Evolutionary conservation across 768 basidiomycete species (phyloP).

Genomic region (Tylopilus sp.): DNA sequence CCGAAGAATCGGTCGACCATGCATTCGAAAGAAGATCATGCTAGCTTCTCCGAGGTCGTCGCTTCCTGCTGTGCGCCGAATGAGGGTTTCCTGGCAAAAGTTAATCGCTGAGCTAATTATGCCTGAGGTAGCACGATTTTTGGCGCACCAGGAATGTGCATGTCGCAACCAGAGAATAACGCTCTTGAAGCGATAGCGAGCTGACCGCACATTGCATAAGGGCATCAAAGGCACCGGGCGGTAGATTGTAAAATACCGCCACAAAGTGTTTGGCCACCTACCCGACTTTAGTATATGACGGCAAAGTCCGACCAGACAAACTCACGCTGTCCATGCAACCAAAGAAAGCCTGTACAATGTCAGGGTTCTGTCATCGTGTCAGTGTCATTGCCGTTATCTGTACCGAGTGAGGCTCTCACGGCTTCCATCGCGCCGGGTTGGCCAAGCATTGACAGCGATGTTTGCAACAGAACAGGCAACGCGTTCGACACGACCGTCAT

Average conservation of each 20-base stretch:
- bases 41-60: conserved; percentile 59
- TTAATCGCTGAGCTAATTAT: neutral
- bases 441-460: conserved; percentile 50
- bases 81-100: conserved; percentile 52
- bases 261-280: conserved; percentile 59
- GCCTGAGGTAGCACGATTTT: neutral
- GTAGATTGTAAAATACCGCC: conserved; percentile 56
- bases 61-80: conserved; percentile 60
- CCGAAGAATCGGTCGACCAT: conserved; percentile 67
- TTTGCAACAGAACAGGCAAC: conserved; percentile 56
- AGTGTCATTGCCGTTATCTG: neutral
- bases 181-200: conserved; percentile 71
- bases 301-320: conserved; percentile 6
- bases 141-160: conserved; percentile 75
- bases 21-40: conserved; percentile 45
- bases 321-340: conserved; percentile 72
- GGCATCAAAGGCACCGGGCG: conserved; percentile 59
- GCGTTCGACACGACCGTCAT: conserved; percentile 52
- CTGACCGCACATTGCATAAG: conserved; percentile 67
- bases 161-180: conserved; percentile 81
- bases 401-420: conserved; percentile 45
- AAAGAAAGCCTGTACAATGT: conserved; percentile 89
- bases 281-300: neutral
- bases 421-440: conserved; percentile 64
- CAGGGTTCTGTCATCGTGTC: conserved; percentile 65